Percentiles rank a stretch among this genome's conserved stretches.
phyloP scores from a whole-genome alignment of 2,329 filamentous ascomycete genomes.

The Apiospora arundinis region DNA sequence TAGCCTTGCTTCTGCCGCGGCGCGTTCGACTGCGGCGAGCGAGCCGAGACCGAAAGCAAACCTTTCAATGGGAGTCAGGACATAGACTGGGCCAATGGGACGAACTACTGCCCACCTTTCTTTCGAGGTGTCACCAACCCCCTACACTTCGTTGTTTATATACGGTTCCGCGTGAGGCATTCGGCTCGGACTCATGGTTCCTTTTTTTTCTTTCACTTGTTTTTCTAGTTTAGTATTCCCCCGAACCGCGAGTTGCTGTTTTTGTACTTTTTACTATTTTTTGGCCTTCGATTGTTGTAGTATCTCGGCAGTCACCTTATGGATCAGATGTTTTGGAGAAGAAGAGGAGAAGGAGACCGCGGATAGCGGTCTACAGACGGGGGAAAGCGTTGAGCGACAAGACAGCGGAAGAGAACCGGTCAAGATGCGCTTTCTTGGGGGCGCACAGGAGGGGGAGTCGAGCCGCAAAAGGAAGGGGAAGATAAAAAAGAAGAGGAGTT shows the following conservation, averaged over 20 bases:
- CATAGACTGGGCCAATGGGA: background rate
- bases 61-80: background rate
- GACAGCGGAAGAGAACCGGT: background rate
- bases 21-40: background rate
- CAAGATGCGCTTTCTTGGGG: too few species aligned
- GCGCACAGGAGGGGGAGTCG: background rate
- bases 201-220: background rate
- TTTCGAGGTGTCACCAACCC: background rate
- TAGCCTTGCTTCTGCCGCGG: background rate
- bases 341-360: background rate
- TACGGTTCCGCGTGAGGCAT: background rate
- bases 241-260: constrained; percentile 11
- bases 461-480: background rate
- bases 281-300: constrained; percentile 16
- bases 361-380: background rate
- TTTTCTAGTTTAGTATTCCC: constrained; percentile 17
- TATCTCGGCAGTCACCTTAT: constrained; percentile 11
- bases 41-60: background rate
- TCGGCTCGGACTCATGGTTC: background rate
- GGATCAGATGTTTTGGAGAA: constrained; percentile 4
- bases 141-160: constrained; percentile 1
- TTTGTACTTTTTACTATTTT: constrained; percentile 24
- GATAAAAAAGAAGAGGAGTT: too few species aligned
- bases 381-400: background rate
- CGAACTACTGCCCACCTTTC: background rate